Conservation (phyloP, 331 rosid species). For the Quercus tomentella region DNA sequence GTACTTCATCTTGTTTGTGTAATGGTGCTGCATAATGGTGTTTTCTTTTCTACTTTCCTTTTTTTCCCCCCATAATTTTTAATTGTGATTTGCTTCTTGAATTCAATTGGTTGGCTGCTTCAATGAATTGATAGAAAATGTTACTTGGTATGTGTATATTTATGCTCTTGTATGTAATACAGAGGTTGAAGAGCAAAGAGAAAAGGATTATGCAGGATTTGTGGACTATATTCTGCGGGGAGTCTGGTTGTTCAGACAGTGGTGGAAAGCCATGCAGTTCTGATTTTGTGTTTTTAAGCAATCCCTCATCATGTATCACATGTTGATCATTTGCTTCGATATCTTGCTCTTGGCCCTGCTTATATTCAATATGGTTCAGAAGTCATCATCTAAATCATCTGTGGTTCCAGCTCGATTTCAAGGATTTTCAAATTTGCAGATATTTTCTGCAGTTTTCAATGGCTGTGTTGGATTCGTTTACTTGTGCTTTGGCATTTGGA, state of each 20-base stretch:
- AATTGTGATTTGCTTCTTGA: neutral
- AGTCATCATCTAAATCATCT: conserved; percentile 17
- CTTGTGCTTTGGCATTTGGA: conserved; percentile 58
- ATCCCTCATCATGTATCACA: conserved; percentile 65
- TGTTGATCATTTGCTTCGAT: conserved; percentile 45
- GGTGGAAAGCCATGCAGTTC: conserved; percentile 18
- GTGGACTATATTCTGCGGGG: conserved; percentile 49
- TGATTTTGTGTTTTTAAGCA: conserved; percentile 20
- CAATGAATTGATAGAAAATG: neutral
- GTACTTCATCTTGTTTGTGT: neutral
- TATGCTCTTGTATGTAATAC: neutral
- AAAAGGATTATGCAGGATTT: conserved; percentile 35
- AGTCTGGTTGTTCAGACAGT: conserved; percentile 25
- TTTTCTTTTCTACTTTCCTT: neutral
- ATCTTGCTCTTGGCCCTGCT: conserved; percentile 41
- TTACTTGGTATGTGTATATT: neutral
- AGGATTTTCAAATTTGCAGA: conserved; percentile 32
- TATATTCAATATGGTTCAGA: conserved; percentile 30
- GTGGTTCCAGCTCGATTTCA: conserved; percentile 1
- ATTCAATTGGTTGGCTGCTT: neutral
- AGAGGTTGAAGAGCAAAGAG: conserved; percentile 25
- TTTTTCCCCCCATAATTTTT: neutral
- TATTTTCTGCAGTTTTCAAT: conserved; percentile 47
- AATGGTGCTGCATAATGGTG: neutral
- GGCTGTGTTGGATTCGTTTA: conserved; percentile 54